Evolutionary conservation across 2,329 filamentous ascomycete species (phyloP).

Genomic region (Dactylellina cionopaga): DNA sequence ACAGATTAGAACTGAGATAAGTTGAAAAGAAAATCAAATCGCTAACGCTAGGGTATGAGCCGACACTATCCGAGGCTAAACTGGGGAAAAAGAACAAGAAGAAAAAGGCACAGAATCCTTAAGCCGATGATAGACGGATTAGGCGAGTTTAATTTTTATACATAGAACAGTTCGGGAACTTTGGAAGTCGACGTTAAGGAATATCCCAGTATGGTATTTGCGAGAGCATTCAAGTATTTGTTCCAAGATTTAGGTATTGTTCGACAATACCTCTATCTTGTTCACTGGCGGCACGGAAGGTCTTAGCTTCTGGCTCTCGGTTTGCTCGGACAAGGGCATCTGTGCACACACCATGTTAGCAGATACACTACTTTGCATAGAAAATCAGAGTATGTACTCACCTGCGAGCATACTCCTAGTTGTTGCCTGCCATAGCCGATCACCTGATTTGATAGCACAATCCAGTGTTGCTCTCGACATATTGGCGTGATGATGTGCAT

Average conservation of each 20-base stretch:
- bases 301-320: conserved; percentile 49
- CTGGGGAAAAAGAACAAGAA: background rate
- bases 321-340: conserved; percentile 46
- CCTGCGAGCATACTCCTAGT: conserved; percentile 43
- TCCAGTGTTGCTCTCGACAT: conserved; percentile 49
- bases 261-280: conserved; percentile 44
- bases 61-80: conserved; percentile 30
- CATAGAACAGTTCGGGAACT: conserved; percentile 14
- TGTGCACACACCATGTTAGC: conserved; percentile 13
- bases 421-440: conserved; percentile 42
- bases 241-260: conserved; percentile 44
- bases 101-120: background rate
- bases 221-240: conserved; percentile 15
- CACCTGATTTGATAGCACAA: conserved; percentile 44
- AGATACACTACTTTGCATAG: background rate
- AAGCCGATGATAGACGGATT: conserved; percentile 19
- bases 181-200: background rate
- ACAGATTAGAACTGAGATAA: background rate
- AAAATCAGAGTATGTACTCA: background rate
- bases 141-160: conserved; percentile 13
- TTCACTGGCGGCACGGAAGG: conserved; percentile 37
- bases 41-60: conserved; percentile 49
- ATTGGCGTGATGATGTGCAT: conserved; percentile 44
- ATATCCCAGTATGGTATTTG: background rate
- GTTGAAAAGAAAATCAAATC: conserved; percentile 14